These are phyloP conservation scores for Ophiognomonia clavigignenti-juglandacearum DNA, from an alignment of 2,329 filamentous ascomycete genomes.

Conservation along the genomic window DNA sequence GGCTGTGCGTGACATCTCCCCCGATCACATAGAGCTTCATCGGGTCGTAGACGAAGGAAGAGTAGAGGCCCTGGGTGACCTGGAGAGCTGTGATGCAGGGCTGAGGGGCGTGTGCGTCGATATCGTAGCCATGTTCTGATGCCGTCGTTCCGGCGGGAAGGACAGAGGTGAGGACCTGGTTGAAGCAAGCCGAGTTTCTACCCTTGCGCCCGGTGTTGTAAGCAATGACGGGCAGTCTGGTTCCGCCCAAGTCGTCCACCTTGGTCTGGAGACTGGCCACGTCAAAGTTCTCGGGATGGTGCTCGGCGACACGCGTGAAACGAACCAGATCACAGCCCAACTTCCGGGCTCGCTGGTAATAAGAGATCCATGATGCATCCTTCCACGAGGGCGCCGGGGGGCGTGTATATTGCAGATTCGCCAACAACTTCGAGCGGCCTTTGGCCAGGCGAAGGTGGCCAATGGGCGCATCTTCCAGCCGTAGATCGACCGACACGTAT, in stretches of 20 bases:
- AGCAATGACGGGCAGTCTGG: constrained; percentile 50
- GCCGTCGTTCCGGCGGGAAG: constrained; percentile 33
- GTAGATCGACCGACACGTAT: constrained; percentile 58
- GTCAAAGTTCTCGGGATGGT: constrained; percentile 58
- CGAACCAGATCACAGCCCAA: constrained; percentile 59
- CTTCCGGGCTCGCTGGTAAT: constrained; percentile 53
- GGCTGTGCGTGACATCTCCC: constrained; percentile 65
- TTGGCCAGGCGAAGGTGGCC: constrained; percentile 43
- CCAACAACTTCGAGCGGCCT: constrained; percentile 58
- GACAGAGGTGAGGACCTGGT: constrained; percentile 59
- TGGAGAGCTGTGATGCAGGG: constrained; percentile 55
- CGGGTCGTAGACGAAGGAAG: constrained; percentile 61
- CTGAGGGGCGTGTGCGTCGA: constrained; percentile 20
- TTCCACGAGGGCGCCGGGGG: constrained; percentile 48
- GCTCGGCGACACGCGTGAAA: constrained; percentile 51
- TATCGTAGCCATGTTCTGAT: constrained; percentile 17
- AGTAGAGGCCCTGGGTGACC: constrained; percentile 60
- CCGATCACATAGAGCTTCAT: constrained; percentile 72
- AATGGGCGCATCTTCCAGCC: constrained; percentile 47
- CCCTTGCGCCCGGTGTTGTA: constrained; percentile 63
- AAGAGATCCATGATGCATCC: constrained; percentile 46
- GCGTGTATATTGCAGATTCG: constrained; percentile 41
- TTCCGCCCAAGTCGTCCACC: constrained; percentile 36
- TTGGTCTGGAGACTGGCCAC: constrained; percentile 50
- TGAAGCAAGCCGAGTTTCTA: constrained; percentile 61